phyloP scores from a whole-genome alignment of 2,329 filamentous ascomycete genomes.

The Nigrospora sphaerica region DNA sequence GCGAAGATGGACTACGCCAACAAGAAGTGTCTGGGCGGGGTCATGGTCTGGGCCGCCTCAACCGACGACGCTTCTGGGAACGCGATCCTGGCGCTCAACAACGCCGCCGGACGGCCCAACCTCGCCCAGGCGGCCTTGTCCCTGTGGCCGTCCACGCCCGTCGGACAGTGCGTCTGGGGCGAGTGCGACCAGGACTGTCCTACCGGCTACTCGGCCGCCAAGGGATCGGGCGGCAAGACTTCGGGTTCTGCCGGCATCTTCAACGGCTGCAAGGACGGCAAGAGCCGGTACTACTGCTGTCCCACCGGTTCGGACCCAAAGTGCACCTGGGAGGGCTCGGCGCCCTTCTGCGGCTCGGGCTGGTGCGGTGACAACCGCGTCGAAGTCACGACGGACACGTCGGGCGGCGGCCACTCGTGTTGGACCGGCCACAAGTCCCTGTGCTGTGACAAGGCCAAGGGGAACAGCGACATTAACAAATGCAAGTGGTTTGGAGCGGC shows the following conservation, averaged over 20 bases:
- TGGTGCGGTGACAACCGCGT: background rate
- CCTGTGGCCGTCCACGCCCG: too few relatives aligned
- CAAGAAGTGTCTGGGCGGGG: constrained; percentile 16
- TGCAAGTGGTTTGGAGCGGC: background rate
- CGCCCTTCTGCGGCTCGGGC: constrained; percentile 23
- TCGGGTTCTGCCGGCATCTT: background rate
- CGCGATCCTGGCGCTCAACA: background rate
- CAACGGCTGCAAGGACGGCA: background rate
- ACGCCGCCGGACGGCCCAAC: background rate
- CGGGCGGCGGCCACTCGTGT: constrained; percentile 22
- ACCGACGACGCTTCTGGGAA: background rate
- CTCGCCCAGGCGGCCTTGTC: background rate
- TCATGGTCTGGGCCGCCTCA: constrained; percentile 1
- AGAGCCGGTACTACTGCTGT: background rate
- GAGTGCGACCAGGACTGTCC: too few relatives aligned
- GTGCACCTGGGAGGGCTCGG: constrained; percentile 18
- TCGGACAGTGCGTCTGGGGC: too few relatives aligned
- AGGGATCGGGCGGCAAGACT: too few relatives aligned
- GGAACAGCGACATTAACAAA: background rate
- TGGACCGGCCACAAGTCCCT: constrained; percentile 31
- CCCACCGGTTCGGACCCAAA: background rate
- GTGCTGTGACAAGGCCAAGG: background rate
- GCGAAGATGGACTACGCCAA: constrained; percentile 18
- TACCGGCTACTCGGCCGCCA: too few relatives aligned
- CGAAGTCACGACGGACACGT: constrained; percentile 25